These are phyloP conservation scores for Paracoccidioides brasiliensis DNA, from an alignment of 2,329 filamentous ascomycete genomes.

Conservation along the genomic window DNA sequence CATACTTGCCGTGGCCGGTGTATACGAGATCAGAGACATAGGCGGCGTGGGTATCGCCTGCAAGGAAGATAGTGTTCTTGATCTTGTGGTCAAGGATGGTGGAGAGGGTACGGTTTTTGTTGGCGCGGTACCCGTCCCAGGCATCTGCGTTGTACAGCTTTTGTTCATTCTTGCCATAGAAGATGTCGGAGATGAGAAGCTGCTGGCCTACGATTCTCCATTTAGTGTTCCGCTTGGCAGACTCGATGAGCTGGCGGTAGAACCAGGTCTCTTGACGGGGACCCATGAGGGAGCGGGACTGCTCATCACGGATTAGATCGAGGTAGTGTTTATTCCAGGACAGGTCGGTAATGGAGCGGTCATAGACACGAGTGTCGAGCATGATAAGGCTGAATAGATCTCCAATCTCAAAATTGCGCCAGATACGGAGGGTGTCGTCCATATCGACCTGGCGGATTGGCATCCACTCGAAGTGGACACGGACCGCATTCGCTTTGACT, in stretches of 20 bases:
- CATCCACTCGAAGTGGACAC: constrained; percentile 58
- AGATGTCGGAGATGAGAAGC: constrained; percentile 29
- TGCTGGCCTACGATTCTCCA: constrained; percentile 64
- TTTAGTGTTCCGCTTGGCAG: constrained; percentile 49
- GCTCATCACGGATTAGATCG: constrained; percentile 50
- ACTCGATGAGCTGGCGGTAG: constrained; percentile 46
- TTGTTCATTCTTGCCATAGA: constrained; percentile 16
- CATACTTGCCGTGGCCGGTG: constrained; percentile 38
- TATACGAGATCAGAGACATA: constrained; percentile 51
- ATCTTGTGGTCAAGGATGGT: constrained; percentile 56
- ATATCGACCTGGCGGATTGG: constrained; percentile 51
- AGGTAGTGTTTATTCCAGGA: constrained; percentile 51
- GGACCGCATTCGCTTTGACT: constrained; percentile 59
- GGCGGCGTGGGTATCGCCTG: constrained; percentile 55
- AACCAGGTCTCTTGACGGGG: constrained; percentile 63
- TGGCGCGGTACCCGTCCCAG: constrained; percentile 55
- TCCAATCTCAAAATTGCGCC: constrained; percentile 54
- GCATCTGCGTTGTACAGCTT: constrained; percentile 43
- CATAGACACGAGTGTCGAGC: constrained; percentile 57
- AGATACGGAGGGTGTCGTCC: constrained; percentile 56
- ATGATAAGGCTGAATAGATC: constrained; percentile 54
- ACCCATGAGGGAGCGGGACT: constrained; percentile 57
- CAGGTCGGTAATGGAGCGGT: constrained; percentile 49
- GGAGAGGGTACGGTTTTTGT: constrained; percentile 57
- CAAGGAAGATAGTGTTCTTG: constrained; percentile 58